phyloP scores from a whole-genome alignment of 2,329 filamentous ascomycete species.

The Cyclaneusma minus region DNA sequence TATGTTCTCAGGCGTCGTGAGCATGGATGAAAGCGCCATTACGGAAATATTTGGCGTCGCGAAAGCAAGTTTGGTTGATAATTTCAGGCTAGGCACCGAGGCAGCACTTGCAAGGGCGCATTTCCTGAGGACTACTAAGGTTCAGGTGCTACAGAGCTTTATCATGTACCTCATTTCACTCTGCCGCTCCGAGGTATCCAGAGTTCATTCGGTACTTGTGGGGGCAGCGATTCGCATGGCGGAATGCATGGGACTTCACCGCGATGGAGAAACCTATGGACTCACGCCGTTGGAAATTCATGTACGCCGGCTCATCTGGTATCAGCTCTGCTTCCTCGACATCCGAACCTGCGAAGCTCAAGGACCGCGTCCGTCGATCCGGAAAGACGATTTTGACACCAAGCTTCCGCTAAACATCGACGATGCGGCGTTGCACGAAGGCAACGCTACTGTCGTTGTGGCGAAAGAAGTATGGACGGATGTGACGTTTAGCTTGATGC shows the following conservation, averaged over 20 bases:
- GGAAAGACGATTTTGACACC: conserved; percentile 62
- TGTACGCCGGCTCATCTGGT: conserved; percentile 57
- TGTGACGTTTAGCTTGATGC: conserved; percentile 49
- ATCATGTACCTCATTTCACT: conserved; percentile 64
- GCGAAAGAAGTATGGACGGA: conserved; percentile 42
- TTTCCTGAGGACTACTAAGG: conserved; percentile 53
- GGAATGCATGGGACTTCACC: conserved; percentile 63
- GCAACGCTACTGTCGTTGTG: conserved; percentile 23
- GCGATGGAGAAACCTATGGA: conserved; percentile 52
- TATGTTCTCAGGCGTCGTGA: conserved; percentile 54
- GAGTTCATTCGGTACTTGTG: conserved; percentile 57
- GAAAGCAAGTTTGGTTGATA: conserved; percentile 41
- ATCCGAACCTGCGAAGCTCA: conserved; percentile 61
- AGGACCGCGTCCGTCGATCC: conserved; percentile 54
- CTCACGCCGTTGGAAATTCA: conserved; percentile 54
- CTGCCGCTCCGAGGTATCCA: conserved; percentile 55
- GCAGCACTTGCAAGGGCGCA: conserved; percentile 52
- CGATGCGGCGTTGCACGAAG: conserved; percentile 41
- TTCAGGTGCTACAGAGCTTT: conserved; percentile 64
- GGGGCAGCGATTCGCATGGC: conserved; percentile 59
- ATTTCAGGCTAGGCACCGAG: conserved; percentile 51
- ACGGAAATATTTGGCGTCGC: conserved; percentile 36
- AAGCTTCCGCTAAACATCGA: conserved; percentile 56
- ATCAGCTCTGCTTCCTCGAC: conserved; percentile 64
- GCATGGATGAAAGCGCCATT: conserved; percentile 40